Conservation (phyloP, 2,329 filamentous ascomycete genomes). For the Pseudogymnoascus sp. region DNA sequence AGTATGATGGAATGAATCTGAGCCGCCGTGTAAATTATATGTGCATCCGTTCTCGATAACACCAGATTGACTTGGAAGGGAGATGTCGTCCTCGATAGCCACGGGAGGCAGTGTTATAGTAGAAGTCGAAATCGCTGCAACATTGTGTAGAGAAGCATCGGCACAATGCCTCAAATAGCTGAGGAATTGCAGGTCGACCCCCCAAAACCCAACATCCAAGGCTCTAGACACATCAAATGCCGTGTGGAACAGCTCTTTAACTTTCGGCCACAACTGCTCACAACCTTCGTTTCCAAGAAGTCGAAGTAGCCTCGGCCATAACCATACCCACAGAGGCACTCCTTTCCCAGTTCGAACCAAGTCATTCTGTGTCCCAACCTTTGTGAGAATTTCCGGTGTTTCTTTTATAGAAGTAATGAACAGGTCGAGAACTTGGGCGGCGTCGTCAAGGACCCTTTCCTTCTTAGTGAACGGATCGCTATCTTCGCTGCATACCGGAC, state of each 20-base stretch:
- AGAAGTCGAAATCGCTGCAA: not conserved
- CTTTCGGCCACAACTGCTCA: constrained; percentile 39
- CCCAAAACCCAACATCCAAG: constrained; percentile 38
- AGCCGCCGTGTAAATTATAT: constrained; percentile 21
- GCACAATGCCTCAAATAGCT: constrained; percentile 40
- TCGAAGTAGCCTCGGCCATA: constrained; percentile 49
- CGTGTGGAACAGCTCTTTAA: constrained; percentile 46
- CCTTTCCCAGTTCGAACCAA: constrained; percentile 44
- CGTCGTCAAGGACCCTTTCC: constrained; percentile 49
- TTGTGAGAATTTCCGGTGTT: constrained; percentile 60
- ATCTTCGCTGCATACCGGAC: constrained; percentile 22
- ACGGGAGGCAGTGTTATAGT: constrained; percentile 16
- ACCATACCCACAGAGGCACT: constrained; percentile 60
- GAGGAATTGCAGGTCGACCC: constrained; percentile 37
- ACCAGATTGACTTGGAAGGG: not conserved
- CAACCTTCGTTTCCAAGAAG: constrained; percentile 48
- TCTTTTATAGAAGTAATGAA: constrained; percentile 67
- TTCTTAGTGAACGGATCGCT: constrained; percentile 59
- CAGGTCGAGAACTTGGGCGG: constrained; percentile 68
- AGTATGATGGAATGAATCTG: constrained; percentile 23
- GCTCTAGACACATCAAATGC: constrained; percentile 40
- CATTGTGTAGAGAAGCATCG: constrained; percentile 11
- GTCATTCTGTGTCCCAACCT: constrained; percentile 33
- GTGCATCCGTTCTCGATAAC: constrained; percentile 17
- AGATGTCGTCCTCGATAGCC: constrained; percentile 16